Evolutionary conservation across 768 basidiomycete species (phyloP).

Genomic region (Rhodotorula babjevae): DNA sequence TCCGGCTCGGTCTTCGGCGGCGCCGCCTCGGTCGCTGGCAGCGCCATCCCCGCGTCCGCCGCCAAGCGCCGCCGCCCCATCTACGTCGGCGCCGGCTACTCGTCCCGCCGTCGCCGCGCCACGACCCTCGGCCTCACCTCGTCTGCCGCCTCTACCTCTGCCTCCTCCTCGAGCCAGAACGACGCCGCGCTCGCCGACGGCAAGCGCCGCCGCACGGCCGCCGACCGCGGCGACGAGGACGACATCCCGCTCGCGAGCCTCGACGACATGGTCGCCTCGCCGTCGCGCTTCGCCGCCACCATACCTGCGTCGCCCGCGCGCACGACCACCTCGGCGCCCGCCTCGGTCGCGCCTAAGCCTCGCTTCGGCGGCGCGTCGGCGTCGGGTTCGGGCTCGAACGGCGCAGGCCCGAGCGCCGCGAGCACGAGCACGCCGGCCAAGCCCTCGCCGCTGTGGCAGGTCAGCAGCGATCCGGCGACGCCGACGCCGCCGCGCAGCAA

Average conservation of each 20-base stretch:
- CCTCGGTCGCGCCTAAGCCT: background rate
- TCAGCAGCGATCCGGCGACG: background rate
- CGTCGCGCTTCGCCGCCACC: too few species aligned
- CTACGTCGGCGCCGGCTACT: conserved; percentile 37
- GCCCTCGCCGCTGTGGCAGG: conserved; percentile 37
- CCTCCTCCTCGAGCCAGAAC: conserved; percentile 12
- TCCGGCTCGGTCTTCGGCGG: background rate
- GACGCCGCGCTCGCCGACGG: conserved; percentile 21
- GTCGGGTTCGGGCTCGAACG: background rate
- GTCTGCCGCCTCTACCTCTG: too few species aligned
- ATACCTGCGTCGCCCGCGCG: background rate
- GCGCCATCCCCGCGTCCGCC: background rate
- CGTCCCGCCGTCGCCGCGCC: background rate
- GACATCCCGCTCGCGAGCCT: conserved; percentile 25
- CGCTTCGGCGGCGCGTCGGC: too few species aligned
- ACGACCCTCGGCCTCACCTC: background rate
- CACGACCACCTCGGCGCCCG: background rate
- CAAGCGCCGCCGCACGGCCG: conserved; percentile 18
- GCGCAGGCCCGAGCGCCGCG: background rate
- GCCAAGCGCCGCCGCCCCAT: conserved; percentile 25
- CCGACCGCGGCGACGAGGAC: background rate
- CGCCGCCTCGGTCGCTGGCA: background rate
- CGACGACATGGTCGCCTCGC: conserved; percentile 22
- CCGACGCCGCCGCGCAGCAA: background rate
- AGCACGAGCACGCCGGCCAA: conserved; percentile 22